Evolutionary conservation across 1,284 basidiomycete species (phyloP), one percentile per base, ranked within the genome.

Genomic region (Ganoderma lucidum): DNA sequence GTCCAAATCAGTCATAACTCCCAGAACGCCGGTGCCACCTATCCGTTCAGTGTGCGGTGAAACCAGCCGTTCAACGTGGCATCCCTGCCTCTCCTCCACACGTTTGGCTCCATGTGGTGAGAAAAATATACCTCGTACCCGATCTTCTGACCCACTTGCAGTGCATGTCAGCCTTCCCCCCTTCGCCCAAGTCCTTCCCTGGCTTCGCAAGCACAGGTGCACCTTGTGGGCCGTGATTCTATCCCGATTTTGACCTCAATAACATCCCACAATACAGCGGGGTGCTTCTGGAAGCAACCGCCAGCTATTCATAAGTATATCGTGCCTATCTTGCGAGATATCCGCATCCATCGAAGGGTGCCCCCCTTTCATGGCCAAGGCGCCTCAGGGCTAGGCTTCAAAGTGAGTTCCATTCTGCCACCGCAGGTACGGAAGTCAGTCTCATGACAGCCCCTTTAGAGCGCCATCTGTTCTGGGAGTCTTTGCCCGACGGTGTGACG

Each of bases 71-170:
- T 10, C 32, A 51, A 23, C 23, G 23, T 51, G 48, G 28, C 48
- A 51, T 51, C 23, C n/a, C n/a, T 58, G 6, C 35, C 35, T 58
- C 56, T 58, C 32, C 56, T 58, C 55, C 8, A 58, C 32, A 6
- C 55, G 19, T 35, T 35, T 58, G 35, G 32, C 56, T 12, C 56
- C 56, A 58, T 58, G 14, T 39, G 56, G 56, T 58, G 35, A 58
- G 56, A 39, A 58, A 37, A 35, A 35, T 30, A 58, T 12, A 17
- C 56, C 35, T 30, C 35, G 4, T n/a, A 23, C 32, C 35, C 35
- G 32, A 39, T 59, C 56, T 59, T 59, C 56, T 39, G 35, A 59
- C 56, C 56, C 17, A 59, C 56, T 56, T 39, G 35, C 56, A 39
- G 56, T 39, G 35, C 55, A 28, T 51, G 1, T 23, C 23, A 51